Conservation (phyloP, 371 early-diverging fungal species). For the Fennellomyces sp. region DNA sequence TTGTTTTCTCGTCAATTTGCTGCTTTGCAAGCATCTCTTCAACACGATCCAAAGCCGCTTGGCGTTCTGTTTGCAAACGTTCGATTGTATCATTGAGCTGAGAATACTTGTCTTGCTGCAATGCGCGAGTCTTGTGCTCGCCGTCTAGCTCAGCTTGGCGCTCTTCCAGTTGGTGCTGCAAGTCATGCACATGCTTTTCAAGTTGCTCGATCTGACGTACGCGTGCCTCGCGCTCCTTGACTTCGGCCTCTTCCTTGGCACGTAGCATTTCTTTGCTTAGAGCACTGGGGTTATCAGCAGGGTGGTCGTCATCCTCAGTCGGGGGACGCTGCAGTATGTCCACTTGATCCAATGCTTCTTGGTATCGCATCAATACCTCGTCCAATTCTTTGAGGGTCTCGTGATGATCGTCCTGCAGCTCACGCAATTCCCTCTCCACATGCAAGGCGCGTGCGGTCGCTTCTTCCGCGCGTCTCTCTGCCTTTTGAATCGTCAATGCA, state of each 20-base stretch:
- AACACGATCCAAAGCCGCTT: background rate
- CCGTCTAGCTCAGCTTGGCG: slow-evolving; percentile 2
- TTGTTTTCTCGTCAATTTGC: slow-evolving; percentile 1
- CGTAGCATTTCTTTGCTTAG: slow-evolving; percentile 42
- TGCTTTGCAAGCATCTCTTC: slow-evolving; percentile 4
- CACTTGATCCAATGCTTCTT: slow-evolving; percentile 34
- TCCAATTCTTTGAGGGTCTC: slow-evolving; percentile 41
- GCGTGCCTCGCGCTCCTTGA: slow-evolving; percentile 16
- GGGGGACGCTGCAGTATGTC: slow-evolving; percentile 14
- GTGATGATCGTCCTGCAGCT: slow-evolving; percentile 33
- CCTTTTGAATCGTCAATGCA: slow-evolving; percentile 15
- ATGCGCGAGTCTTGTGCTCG: background rate
- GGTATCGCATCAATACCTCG: slow-evolving; percentile 37
- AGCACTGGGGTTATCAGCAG: slow-evolving; percentile 3
- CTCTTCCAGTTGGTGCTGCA: slow-evolving; percentile 11
- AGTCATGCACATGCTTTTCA: slow-evolving; percentile 12
- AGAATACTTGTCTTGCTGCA: background rate
- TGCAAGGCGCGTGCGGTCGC: slow-evolving; percentile 22
- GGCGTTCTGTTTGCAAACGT: slow-evolving; percentile 2
- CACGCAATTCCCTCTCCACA: slow-evolving; percentile 21
- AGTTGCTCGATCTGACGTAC: slow-evolving; percentile 18
- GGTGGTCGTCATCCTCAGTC: slow-evolving; percentile 2
- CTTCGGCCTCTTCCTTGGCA: slow-evolving; percentile 32
- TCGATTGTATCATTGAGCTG: slow-evolving; percentile 8
- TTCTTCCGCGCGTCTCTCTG: slow-evolving; percentile 16